Conservation (phyloP, 345 rosid species). For the Cardamine resedifolia region DNA sequence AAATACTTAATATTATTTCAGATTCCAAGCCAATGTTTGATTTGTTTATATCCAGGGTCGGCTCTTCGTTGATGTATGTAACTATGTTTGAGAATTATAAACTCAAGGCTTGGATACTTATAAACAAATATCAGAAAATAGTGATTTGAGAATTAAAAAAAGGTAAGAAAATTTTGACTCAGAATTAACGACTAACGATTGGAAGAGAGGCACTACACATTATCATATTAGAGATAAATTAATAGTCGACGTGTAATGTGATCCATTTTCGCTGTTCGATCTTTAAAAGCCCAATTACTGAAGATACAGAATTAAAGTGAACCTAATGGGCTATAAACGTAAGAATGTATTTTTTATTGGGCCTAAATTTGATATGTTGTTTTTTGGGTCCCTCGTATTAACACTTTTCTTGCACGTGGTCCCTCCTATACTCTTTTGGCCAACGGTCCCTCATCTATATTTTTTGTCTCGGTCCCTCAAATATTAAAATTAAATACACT, state of each 20-base stretch:
- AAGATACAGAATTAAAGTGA: background rate
- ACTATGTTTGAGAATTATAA: no score
- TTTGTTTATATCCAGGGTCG: no score
- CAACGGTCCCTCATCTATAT: background rate
- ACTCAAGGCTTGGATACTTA: no score
- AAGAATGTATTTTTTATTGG: background rate
- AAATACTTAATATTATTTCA: no score
- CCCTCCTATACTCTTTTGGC: background rate
- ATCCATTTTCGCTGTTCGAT: background rate
- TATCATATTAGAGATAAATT: background rate
- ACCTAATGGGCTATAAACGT: background rate
- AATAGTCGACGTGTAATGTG: background rate
- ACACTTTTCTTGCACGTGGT: background rate
- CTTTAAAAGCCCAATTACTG: background rate
- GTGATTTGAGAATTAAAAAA: background rate
- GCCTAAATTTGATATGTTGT: background rate
- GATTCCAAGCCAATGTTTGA: no score
- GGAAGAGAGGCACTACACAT: background rate
- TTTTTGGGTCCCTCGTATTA: background rate
- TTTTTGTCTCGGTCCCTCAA: background rate
- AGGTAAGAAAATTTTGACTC: background rate
- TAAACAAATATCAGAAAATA: background rate
- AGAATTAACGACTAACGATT: background rate
- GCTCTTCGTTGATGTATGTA: no score
- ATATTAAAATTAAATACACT: background rate